Percentiles rank a stretch among this genome's conserved stretches.
Conservation (phyloP, 345 rosid species). For the Pugionium dolabratum region DNA sequence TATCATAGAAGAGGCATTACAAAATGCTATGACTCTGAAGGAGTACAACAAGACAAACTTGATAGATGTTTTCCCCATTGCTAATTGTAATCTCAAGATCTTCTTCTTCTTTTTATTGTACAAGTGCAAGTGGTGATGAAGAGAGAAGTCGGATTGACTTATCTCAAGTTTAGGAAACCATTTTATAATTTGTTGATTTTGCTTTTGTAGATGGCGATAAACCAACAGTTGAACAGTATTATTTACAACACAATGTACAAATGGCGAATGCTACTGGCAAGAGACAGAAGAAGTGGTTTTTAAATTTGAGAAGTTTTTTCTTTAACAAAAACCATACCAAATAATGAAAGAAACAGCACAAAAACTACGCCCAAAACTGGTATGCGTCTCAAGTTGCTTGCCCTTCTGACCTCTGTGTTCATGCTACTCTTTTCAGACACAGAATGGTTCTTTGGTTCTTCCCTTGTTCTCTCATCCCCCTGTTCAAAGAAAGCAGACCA, state of each 20-base stretch:
- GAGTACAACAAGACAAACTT: slow-evolving; percentile 28
- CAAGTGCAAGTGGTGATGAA: background rate
- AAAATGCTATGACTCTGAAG: slow-evolving; percentile 25
- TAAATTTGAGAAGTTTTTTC: slow-evolving; percentile 14
- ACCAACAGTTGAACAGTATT: slow-evolving; percentile 1
- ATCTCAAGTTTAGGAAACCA: slow-evolving; percentile 1
- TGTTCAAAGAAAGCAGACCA: slow-evolving; percentile 20
- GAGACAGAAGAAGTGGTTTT: background rate
- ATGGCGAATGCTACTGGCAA: slow-evolving; percentile 11
- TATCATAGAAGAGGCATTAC: slow-evolving; percentile 13
- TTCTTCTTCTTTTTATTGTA: slow-evolving; percentile 14
- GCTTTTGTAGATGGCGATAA: background rate
- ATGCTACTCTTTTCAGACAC: slow-evolving; percentile 10
- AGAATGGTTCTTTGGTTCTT: slow-evolving; percentile 14
- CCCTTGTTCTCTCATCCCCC: slow-evolving; percentile 35
- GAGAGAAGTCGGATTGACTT: background rate
- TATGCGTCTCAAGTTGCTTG: slow-evolving; percentile 14
- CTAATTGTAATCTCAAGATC: background rate
- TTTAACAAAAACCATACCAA: slow-evolving; percentile 29
- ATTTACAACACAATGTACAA: slow-evolving; percentile 32
- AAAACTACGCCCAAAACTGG: slow-evolving; percentile 23
- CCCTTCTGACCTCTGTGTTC: slow-evolving; percentile 10
- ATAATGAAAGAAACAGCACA: slow-evolving; percentile 29
- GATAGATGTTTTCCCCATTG: slow-evolving; percentile 31
- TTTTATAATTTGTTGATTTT: background rate